Evolutionary conservation across 164 flowering plant genomes (phyloP).

Genomic region (Magnolia sinica): DNA sequence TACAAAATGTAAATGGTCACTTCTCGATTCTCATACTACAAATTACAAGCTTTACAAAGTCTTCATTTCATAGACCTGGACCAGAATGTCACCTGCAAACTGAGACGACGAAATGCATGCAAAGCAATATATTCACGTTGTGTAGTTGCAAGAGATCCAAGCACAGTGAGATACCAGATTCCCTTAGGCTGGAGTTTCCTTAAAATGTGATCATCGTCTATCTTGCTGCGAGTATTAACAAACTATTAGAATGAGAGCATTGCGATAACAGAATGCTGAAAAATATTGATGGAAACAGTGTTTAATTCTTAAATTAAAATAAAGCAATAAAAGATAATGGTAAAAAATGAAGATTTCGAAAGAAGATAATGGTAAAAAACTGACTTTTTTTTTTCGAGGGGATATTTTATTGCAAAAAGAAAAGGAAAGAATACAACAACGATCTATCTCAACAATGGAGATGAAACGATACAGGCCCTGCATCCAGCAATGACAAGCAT

Average conservation of each 20-base stretch:
- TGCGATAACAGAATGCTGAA: background rate
- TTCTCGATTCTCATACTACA: background rate
- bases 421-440: too few relatives aligned
- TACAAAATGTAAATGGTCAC: background rate
- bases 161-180: slow-evolving; percentile 83
- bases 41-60: background rate
- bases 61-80: background rate
- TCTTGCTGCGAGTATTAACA: slow-evolving; percentile 40
- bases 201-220: slow-evolving; percentile 66
- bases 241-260: background rate
- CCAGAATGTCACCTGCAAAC: slow-evolving; percentile 52
- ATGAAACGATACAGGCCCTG: too few relatives aligned
- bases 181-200: slow-evolving; percentile 68
- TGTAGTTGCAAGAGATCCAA: slow-evolving; percentile 94
- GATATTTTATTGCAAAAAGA: too few relatives aligned
- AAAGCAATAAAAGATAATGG: background rate
- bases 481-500: background rate
- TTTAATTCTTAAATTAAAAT: too few relatives aligned
- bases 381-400: too few relatives aligned
- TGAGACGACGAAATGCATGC: slow-evolving; percentile 93
- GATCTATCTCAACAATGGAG: too few relatives aligned
- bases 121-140: slow-evolving; percentile 93
- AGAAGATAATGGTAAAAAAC: too few relatives aligned
- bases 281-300: background rate
- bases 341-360: background rate